Conservation (phyloP, 2,329 filamentous ascomycete species). For the Mycosphaerella sp. region DNA sequence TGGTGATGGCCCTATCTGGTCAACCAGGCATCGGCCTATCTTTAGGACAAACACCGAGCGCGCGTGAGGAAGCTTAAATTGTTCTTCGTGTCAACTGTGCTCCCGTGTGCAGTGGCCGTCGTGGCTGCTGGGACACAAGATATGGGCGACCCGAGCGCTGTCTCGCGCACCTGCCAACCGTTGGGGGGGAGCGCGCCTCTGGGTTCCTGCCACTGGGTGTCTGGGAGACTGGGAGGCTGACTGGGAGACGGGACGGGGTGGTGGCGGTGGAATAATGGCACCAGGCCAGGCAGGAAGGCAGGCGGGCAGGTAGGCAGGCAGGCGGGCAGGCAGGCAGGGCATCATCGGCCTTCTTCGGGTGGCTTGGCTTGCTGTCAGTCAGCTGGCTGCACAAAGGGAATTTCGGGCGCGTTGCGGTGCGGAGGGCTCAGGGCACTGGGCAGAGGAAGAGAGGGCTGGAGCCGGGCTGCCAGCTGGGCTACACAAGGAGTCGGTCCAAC, state of each 20-base stretch:
- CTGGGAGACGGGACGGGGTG: too few species aligned
- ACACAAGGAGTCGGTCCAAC: conserved; percentile 19
- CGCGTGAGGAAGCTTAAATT: conserved; percentile 9
- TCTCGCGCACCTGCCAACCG: conserved; percentile 8
- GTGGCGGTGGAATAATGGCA: conserved; percentile 14
- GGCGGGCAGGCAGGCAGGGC: too few species aligned
- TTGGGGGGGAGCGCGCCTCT: conserved; percentile 15
- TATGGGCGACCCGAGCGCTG: conserved; percentile 9
- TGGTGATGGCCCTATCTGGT: conserved; percentile 6
- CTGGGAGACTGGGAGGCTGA: too few species aligned
- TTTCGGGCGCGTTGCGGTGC: conserved; percentile 18
- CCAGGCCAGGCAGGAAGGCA: too few species aligned
- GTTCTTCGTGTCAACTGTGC: conserved; percentile 4
- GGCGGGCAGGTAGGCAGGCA: too few species aligned
- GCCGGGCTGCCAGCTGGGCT: too few species aligned
- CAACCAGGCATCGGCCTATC: conserved; percentile 23
- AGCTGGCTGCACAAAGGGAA: conserved; percentile 22
- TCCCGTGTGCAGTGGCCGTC: not conserved
- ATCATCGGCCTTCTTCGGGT: conserved; percentile 24
- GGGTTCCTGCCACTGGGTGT: too few species aligned
- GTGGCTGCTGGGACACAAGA: conserved; percentile 2
- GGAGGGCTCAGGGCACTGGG: not conserved
- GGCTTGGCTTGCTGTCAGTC: conserved; percentile 21
- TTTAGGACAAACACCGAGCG: conserved; percentile 21
- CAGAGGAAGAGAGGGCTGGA: not conserved